Conservation (phyloP, 495 filamentous ascomycete species). For the Xylaria castorea region DNA sequence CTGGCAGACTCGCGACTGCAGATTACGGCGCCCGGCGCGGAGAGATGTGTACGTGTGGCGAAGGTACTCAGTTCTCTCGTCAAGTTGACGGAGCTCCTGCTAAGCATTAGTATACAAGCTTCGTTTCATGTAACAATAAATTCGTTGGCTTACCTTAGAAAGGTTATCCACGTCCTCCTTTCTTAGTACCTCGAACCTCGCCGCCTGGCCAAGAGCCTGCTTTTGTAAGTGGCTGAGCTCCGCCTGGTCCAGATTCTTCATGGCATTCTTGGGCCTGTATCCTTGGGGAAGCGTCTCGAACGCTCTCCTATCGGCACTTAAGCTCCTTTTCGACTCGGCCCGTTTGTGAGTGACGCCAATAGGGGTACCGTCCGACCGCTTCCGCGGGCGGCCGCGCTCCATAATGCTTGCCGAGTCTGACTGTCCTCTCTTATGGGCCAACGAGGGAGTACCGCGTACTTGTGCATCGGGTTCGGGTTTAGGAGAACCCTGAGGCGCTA, state of each 20-base stretch:
- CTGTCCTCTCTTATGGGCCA: slow-evolving; percentile 55
- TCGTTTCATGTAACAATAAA: not conserved
- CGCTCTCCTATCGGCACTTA: slow-evolving; percentile 55
- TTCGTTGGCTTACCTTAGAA: slow-evolving; percentile 57
- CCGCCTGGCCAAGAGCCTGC: slow-evolving; percentile 68
- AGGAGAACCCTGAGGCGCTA: slow-evolving; percentile 35
- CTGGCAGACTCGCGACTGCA: slow-evolving; percentile 71
- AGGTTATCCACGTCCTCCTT: slow-evolving; percentile 70
- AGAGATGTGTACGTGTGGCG: slow-evolving; percentile 72
- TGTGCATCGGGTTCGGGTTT: slow-evolving; percentile 46
- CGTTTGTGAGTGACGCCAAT: slow-evolving; percentile 44
- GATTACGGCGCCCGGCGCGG: slow-evolving; percentile 67
- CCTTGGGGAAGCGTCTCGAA: slow-evolving; percentile 66
- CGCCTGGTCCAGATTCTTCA: slow-evolving; percentile 48
- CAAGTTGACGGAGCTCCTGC: slow-evolving; percentile 71
- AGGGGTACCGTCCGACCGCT: slow-evolving; percentile 48
- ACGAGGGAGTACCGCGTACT: slow-evolving; percentile 30
- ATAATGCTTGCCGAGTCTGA: slow-evolving; percentile 66
- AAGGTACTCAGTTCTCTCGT: slow-evolving; percentile 75
- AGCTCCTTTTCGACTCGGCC: slow-evolving; percentile 46
- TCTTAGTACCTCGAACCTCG: slow-evolving; percentile 70
- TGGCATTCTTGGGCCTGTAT: slow-evolving; percentile 59
- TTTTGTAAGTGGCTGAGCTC: slow-evolving; percentile 63
- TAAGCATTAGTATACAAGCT: slow-evolving; percentile 19
- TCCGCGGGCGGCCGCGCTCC: slow-evolving; percentile 64